These are phyloP conservation scores for Neurospora sp. DNA, from an alignment of 495 filamentous ascomycete genomes.

Conservation along the genomic window DNA sequence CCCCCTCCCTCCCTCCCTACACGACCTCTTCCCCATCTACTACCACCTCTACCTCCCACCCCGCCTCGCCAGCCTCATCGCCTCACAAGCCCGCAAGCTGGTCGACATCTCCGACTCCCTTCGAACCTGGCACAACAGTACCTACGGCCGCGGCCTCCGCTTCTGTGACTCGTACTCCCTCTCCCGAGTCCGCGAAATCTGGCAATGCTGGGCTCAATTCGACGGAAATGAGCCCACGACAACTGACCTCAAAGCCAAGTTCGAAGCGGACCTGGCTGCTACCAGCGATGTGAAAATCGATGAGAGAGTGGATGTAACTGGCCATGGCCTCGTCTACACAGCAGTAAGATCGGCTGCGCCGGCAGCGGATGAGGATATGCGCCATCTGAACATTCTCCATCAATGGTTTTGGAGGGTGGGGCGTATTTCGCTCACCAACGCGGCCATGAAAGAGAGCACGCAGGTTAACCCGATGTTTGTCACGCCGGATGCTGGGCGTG, in stretches of 20 bases:
- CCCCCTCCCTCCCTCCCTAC: not conserved
- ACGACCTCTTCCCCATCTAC: slow-evolving; percentile 15
- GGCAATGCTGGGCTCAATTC: slow-evolving; percentile 10
- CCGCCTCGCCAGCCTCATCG: slow-evolving; percentile 6
- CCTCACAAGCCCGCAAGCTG: slow-evolving; percentile 14
- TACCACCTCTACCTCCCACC: slow-evolving; percentile 16
- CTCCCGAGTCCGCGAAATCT: slow-evolving; percentile 10
- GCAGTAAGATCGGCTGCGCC: not conserved
- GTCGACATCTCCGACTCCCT: slow-evolving; percentile 7
- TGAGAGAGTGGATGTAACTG: not conserved
- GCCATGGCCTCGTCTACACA: not conserved
- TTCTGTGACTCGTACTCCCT: slow-evolving; percentile 20
- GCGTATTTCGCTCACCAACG: not conserved
- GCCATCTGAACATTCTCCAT: not conserved
- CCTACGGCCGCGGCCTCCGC: slow-evolving; percentile 13
- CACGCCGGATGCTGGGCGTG: not conserved
- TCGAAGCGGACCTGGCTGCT: not conserved
- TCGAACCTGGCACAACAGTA: slow-evolving; percentile 11
- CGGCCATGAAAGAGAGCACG: not conserved
- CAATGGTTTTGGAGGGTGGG: not conserved
- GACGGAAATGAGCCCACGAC: not conserved
- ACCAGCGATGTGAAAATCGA: not conserved
- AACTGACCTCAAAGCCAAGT: not conserved
- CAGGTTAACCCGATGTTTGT: slow-evolving; percentile 14
- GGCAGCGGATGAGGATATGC: not conserved